phyloP scores from a whole-genome alignment of 1,284 basidiomycete genomes.

The Earliella scabrosa region DNA sequence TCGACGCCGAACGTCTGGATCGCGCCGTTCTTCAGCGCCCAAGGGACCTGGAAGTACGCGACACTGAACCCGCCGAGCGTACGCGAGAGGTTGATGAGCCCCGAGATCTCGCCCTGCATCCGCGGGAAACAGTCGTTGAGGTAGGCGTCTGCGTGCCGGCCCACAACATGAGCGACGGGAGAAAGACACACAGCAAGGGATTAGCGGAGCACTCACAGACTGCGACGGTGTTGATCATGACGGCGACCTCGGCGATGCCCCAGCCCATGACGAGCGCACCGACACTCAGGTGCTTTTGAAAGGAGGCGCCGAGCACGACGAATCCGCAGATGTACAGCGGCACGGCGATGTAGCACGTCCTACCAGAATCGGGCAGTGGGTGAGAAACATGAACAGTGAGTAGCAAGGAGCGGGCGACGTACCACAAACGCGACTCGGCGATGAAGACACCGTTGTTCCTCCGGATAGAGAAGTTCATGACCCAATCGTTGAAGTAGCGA shows the following conservation, averaged over 20 bases:
- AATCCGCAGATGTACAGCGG: constrained; percentile 69
- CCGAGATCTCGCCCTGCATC: constrained; percentile 57
- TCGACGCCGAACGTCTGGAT: constrained; percentile 63
- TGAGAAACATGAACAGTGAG: not conserved
- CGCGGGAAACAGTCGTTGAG: constrained; percentile 51
- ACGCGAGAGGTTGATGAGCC: constrained; percentile 61
- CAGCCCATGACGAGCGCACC: constrained; percentile 67
- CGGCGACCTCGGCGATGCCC: constrained; percentile 62
- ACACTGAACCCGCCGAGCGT: constrained; percentile 66
- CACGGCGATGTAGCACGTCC: constrained; percentile 68
- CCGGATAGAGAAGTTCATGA: constrained; percentile 59
- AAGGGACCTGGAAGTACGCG: constrained; percentile 66
- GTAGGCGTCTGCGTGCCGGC: constrained; percentile 60
- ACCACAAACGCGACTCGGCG: constrained; percentile 74
- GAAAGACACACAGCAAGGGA: no score
- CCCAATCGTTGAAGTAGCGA: constrained; percentile 69
- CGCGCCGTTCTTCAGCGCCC: constrained; percentile 58
- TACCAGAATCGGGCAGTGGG: no score
- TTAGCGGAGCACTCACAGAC: constrained; percentile 58
- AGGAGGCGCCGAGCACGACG: constrained; percentile 58
- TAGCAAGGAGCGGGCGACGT: constrained; percentile 19
- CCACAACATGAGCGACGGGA: no score
- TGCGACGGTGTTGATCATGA: constrained; percentile 71
- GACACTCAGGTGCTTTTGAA: constrained; percentile 60
- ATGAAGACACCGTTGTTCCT: constrained; percentile 73